A percentile compares a stretch with the other conserved stretches of the same genome.
These are phyloP conservation scores for Apiotrichum sp. DNA, from an alignment of 1,284 basidiomycete species.

Conservation along the genomic window DNA sequence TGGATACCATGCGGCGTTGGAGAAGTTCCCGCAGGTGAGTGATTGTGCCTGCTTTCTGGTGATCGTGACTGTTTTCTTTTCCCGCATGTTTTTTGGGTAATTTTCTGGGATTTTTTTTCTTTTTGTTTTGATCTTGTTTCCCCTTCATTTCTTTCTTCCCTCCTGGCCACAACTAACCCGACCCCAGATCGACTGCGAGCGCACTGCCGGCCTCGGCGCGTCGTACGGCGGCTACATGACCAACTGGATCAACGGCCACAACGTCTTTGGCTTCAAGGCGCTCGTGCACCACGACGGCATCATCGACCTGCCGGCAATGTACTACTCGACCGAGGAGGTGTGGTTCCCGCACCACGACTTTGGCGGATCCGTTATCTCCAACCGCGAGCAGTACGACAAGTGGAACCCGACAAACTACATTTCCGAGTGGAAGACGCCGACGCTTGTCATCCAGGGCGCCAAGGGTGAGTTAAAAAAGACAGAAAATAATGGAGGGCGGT, in stretches of 20 bases:
- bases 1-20: constrained; percentile 66
- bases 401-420: constrained; percentile 68
- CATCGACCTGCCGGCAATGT: constrained; percentile 53
- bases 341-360: constrained; percentile 35
- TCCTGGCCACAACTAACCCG: too few species aligned
- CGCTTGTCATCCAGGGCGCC: constrained; percentile 76
- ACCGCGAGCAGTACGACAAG: constrained; percentile 35
- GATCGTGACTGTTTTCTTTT: too few species aligned
- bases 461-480: too few species aligned
- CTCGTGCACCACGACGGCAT: constrained; percentile 84
- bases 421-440: constrained; percentile 74
- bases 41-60: neutral
- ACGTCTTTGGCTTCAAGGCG: constrained; percentile 80
- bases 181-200: constrained; percentile 65
- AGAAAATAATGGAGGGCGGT: too few species aligned
- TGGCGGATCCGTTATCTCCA: constrained; percentile 23
- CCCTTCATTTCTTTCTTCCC: too few species aligned
- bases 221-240: constrained; percentile 49
- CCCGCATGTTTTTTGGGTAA: too few species aligned
- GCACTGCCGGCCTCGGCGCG: constrained; percentile 60
- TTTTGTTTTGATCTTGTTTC: neutral
- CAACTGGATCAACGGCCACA: constrained; percentile 92
- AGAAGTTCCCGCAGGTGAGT: constrained; percentile 63
- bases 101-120: too few species aligned
- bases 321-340: constrained; percentile 62